These are phyloP conservation scores for Leishmania martiniquensis DNA, from an alignment of 208 protist genomes.

Conservation along the genomic window DNA sequence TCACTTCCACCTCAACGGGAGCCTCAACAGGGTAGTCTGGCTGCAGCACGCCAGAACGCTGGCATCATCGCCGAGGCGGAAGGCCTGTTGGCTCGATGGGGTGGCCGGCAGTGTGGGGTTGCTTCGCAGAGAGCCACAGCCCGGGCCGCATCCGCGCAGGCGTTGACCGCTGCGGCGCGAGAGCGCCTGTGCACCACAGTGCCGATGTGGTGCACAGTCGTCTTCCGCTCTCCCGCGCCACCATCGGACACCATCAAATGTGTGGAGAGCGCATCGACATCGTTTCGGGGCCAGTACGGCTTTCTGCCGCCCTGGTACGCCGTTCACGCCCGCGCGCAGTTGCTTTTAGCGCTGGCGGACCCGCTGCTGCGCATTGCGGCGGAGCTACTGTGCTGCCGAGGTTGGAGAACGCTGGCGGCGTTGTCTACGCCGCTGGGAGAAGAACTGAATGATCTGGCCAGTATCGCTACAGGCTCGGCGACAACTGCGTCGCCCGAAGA, in stretches of 20 bases:
- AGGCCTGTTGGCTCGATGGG: background rate
- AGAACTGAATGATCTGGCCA: too few species aligned
- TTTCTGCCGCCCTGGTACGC: conserved; percentile 38
- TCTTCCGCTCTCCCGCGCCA: background rate
- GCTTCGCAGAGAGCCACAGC: background rate
- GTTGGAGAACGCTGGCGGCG: conserved; percentile 5
- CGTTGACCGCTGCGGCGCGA: background rate
- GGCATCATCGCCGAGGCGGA: background rate
- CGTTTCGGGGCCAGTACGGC: conserved; percentile 12
- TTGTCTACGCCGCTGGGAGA: background rate
- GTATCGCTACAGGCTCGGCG: background rate
- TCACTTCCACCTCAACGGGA: background rate
- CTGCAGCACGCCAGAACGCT: background rate
- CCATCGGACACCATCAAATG: background rate
- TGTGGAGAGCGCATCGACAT: background rate
- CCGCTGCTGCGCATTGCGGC: conserved; percentile 22
- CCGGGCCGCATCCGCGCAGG: background rate
- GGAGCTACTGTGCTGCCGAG: conserved; percentile 28
- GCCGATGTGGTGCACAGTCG: conserved; percentile 21
- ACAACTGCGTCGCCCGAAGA: background rate
- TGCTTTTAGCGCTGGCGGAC: conserved; percentile 39
- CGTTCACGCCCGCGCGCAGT: conserved; percentile 38
- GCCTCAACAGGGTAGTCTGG: background rate
- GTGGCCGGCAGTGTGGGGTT: background rate
- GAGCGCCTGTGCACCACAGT: conserved; percentile 7